Evolutionary conservation across 352 stramenopile species (phyloP).

Genomic region (Globisporangium okanoganense): DNA sequence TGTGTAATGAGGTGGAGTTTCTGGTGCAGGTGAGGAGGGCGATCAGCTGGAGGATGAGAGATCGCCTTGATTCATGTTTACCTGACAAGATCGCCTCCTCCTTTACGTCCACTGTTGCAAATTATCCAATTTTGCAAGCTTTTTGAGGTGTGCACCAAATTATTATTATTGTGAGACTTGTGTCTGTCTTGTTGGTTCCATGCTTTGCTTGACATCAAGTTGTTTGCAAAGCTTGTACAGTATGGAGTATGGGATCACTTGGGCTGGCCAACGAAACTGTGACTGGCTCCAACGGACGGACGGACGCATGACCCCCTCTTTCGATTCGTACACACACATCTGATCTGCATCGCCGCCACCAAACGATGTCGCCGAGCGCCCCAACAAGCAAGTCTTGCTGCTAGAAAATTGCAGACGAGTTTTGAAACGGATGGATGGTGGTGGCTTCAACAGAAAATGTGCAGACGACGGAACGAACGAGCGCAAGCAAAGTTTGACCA

Average conservation of each 20-base stretch:
- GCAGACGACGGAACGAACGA: not conserved
- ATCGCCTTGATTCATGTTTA: not conserved
- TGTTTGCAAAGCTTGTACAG: not conserved
- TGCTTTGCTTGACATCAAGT: not conserved
- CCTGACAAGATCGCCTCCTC: conserved; percentile 12
- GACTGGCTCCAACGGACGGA: no score
- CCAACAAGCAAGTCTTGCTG: not conserved
- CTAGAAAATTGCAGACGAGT: not conserved
- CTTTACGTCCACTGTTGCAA: not conserved
- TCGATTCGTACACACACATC: not conserved
- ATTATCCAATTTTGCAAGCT: not conserved
- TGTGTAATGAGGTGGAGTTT: conserved; percentile 11
- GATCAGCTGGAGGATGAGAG: not conserved
- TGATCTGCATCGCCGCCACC: conserved; percentile 1
- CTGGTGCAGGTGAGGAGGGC: not conserved
- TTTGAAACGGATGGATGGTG: not conserved
- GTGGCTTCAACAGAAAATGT: no score
- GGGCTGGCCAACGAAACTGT: no score
- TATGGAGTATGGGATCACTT: not conserved
- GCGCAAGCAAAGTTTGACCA: not conserved
- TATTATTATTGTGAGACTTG: not conserved
- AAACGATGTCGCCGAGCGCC: conserved; percentile 5
- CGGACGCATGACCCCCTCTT: not conserved
- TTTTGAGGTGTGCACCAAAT: not conserved
- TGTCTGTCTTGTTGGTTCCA: not conserved